A percentile compares a stretch with the other conserved stretches of the same genome.
phyloP scores from a whole-genome alignment of 108 stramenopile genomes.

The Hondaea fermentalgiana region DNA sequence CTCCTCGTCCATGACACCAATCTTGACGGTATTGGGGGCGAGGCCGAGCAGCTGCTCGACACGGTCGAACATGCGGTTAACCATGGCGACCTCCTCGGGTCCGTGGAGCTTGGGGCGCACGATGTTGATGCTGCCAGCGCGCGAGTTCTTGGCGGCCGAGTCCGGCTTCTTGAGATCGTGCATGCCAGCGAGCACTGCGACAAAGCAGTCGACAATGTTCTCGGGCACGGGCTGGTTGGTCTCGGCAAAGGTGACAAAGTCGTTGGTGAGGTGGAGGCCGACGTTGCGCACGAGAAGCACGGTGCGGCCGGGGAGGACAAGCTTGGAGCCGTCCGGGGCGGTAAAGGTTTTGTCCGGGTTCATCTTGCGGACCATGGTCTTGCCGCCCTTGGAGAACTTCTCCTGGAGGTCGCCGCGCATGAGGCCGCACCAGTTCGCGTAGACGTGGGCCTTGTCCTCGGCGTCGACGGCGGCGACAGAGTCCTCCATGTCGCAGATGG shows the following conservation, averaged over 20 bases:
- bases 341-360: not conserved
- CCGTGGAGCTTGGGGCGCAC: constrained; percentile 35
- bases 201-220: not conserved
- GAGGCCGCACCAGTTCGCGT: constrained; percentile 14
- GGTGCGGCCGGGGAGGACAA: constrained; percentile 12
- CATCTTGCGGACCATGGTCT: not conserved
- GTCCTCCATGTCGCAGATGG: constrained; percentile 30
- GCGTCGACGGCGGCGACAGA: constrained; percentile 29
- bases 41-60: constrained; percentile 22
- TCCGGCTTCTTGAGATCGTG: not conserved
- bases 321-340: not conserved
- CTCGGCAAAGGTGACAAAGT: not conserved
- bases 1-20: constrained; percentile 36
- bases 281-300: constrained; percentile 21
- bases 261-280: constrained; percentile 14
- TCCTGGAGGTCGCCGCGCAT: not conserved
- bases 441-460: constrained; percentile 26
- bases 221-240: not conserved
- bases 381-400: constrained; percentile 14
- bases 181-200: not conserved
- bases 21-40: constrained; percentile 20
- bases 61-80: not conserved
- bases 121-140: constrained; percentile 18
- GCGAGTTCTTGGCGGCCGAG: not conserved
- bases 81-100: constrained; percentile 26